These are phyloP conservation scores for Nepenthes mirabilis DNA, from an alignment of 148 eudicot species.

Conservation along the genomic window DNA sequence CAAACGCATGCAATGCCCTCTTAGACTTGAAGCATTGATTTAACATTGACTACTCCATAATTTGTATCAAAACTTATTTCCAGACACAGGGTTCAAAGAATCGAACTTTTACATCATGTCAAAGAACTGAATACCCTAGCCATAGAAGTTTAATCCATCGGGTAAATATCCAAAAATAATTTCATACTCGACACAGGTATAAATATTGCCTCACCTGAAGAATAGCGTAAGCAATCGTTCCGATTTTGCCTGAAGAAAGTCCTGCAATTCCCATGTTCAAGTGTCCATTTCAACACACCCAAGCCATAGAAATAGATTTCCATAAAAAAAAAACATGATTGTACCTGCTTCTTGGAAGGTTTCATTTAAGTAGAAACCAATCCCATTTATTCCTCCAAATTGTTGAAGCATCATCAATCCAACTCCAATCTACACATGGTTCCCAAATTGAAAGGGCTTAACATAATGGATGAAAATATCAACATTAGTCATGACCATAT, in stretches of 20 bases:
- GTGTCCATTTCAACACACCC: neutral
- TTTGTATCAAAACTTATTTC: too few relatives aligned
- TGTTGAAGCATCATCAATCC: slow-evolving; percentile 85
- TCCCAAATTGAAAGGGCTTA: neutral
- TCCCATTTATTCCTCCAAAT: slow-evolving; percentile 71
- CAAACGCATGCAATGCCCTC: too few relatives aligned
- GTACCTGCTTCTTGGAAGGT: slow-evolving; percentile 52
- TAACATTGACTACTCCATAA: too few relatives aligned
- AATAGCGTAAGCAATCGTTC: slow-evolving; percentile 48
- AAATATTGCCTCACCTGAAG: neutral
- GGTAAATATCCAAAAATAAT: too few relatives aligned
- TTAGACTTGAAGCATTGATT: too few relatives aligned
- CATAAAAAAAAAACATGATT: neutral
- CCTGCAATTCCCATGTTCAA: neutral
- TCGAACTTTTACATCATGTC: too few relatives aligned
- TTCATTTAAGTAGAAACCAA: slow-evolving; percentile 62
- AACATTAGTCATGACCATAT: neutral
- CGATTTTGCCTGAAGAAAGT: slow-evolving; percentile 45
- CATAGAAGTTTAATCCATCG: too few relatives aligned
- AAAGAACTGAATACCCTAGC: too few relatives aligned
- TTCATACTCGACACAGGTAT: too few relatives aligned
- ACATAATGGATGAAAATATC: neutral
- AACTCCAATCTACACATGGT: slow-evolving; percentile 46
- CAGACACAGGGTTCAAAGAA: too few relatives aligned
- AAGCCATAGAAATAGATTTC: neutral